Evolutionary conservation across 2,329 filamentous ascomycete species (phyloP).

Genomic region (Colletotrichum abscissum): DNA sequence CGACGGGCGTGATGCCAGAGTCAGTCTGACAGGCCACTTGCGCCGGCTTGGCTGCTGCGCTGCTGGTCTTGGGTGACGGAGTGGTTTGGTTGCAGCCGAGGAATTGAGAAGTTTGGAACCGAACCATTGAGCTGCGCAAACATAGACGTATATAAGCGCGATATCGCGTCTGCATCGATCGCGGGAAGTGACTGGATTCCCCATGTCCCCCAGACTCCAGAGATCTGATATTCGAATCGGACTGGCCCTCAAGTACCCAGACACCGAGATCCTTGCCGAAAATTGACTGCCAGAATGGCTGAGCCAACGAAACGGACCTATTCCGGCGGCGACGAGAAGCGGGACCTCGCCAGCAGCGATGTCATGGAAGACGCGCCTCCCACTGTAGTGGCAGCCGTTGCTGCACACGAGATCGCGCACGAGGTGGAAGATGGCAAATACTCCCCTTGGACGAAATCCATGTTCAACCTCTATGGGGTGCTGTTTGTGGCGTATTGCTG

Average conservation of each 20-base stretch:
- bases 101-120: not conserved
- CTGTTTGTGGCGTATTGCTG: constrained; percentile 36
- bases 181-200: not conserved
- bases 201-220: not conserved
- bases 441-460: constrained; percentile 37
- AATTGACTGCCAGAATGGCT: constrained; percentile 14
- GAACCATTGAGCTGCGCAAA: not conserved
- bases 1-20: not conserved
- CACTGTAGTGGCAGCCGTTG: constrained; percentile 7
- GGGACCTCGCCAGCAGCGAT: constrained; percentile 8
- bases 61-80: not conserved
- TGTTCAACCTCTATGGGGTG: constrained; percentile 35
- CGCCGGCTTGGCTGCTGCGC: not conserved
- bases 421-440: constrained; percentile 32
- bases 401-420: constrained; percentile 33
- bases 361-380: constrained; percentile 11
- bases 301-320: not conserved
- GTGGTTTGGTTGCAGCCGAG: constrained; percentile 11
- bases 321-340: constrained; percentile 3
- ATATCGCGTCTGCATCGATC: not conserved
- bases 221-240: not conserved
- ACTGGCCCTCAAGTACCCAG: not conserved
- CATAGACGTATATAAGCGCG: constrained; percentile 16
- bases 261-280: not conserved
- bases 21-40: not conserved